These are phyloP conservation scores for Ganoderma leucocontextum DNA, from an alignment of 1,284 basidiomycete genomes.

Conservation along the genomic window DNA sequence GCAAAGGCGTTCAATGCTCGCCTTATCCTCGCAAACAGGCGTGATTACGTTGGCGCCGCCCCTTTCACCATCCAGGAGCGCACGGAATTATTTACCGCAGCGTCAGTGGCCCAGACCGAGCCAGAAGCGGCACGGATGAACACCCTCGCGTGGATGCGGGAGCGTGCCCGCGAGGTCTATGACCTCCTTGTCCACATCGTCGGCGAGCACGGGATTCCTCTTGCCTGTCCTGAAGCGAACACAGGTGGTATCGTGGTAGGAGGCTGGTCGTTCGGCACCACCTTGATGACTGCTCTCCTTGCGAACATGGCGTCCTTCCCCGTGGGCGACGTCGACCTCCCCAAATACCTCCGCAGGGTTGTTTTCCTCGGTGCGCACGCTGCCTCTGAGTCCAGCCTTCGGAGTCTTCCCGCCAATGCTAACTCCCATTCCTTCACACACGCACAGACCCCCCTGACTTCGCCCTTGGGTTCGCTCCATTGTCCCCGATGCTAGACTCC, in stretches of 20 bases:
- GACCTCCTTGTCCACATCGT: slow-evolving; percentile 38
- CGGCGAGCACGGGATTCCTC: slow-evolving; percentile 29
- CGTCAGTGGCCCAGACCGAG: slow-evolving; percentile 11
- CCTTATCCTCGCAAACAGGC: slow-evolving; percentile 21
- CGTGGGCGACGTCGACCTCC: slow-evolving; percentile 15
- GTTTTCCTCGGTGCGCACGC: slow-evolving; percentile 32
- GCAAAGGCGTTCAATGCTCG: slow-evolving; percentile 9
- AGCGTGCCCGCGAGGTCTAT: slow-evolving; percentile 32
- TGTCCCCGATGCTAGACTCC: neutral
- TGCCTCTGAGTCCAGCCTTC: too few relatives aligned
- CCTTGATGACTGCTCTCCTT: slow-evolving; percentile 30
- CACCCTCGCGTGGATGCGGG: slow-evolving; percentile 19
- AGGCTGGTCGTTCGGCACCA: slow-evolving; percentile 21
- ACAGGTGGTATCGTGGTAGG: slow-evolving; percentile 15
- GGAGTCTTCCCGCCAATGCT: too few relatives aligned
- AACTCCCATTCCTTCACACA: too few relatives aligned
- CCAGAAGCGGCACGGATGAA: slow-evolving; percentile 9
- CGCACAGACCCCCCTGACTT: neutral
- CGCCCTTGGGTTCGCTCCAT: slow-evolving; percentile 11
- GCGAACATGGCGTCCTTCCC: slow-evolving; percentile 33
- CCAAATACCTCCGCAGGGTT: slow-evolving; percentile 35
- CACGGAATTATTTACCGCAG: slow-evolving; percentile 24
- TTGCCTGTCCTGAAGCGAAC: neutral
- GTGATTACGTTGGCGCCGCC: slow-evolving; percentile 11
- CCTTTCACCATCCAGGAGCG: slow-evolving; percentile 23